A percentile compares a stretch with the other conserved stretches of the same genome.
Conservation (phyloP, 371 early-diverging fungal species). For the Zychaea mexicana region DNA sequence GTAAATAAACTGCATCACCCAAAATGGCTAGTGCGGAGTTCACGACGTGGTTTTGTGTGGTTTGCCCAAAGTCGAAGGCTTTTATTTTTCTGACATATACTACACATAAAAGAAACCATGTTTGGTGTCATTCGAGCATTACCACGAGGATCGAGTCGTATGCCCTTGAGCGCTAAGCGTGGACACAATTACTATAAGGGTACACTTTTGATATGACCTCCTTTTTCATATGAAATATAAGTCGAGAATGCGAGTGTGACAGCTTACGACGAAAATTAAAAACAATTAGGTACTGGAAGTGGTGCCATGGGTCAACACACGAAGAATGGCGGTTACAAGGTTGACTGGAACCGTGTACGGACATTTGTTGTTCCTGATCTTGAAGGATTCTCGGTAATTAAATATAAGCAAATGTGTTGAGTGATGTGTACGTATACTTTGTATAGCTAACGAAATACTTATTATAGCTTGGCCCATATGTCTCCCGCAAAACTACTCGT, state of each 20-base stretch:
- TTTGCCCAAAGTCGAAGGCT: no score
- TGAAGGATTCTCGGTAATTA: conserved; percentile 64
- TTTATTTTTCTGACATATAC: neutral
- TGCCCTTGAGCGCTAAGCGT: conserved; percentile 79
- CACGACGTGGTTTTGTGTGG: no score
- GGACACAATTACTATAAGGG: conserved; percentile 88
- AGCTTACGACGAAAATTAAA: neutral
- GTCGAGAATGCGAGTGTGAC: no score
- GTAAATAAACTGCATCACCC: no score
- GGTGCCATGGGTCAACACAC: conserved; percentile 88
- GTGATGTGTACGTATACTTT: neutral
- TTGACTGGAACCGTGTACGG: conserved; percentile 77
- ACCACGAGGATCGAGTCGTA: conserved; percentile 73
- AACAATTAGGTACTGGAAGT: conserved; percentile 69
- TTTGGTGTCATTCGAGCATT: conserved; percentile 75
- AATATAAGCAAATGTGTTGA: neutral
- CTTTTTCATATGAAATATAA: no score
- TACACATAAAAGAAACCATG: conserved; percentile 40
- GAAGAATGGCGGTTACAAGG: conserved; percentile 73
- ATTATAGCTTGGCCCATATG: conserved; percentile 68
- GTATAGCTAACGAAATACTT: neutral
- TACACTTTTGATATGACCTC: no score
- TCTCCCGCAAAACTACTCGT: conserved; percentile 58
- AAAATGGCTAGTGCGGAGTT: no score
- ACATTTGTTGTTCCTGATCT: conserved; percentile 83